A percentile compares a stretch with the other conserved stretches of the same genome.
These are phyloP conservation scores for Aureobasidium melanogenum DNA, from an alignment of 2,329 filamentous ascomycete genomes.

Conservation along the genomic window DNA sequence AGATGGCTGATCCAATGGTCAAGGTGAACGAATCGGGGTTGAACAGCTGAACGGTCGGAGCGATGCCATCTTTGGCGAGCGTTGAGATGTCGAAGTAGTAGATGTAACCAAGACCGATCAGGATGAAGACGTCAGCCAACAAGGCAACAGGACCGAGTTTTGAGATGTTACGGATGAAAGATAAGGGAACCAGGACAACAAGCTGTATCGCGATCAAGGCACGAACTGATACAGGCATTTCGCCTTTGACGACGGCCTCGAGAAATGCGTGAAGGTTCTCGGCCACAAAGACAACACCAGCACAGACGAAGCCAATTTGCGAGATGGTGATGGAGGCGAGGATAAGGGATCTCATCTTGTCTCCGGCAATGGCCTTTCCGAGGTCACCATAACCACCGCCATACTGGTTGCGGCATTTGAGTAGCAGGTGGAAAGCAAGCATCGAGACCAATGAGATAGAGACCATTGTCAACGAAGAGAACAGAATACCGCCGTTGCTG, in stretches of 20 bases:
- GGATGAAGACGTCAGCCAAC: conserved; percentile 62
- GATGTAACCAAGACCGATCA: conserved; percentile 63
- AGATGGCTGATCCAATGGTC: conserved; percentile 65
- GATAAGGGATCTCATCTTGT: conserved; percentile 55
- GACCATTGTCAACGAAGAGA: conserved; percentile 61
- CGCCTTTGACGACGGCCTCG: conserved; percentile 46
- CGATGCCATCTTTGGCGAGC: conserved; percentile 48
- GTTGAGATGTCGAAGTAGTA: conserved; percentile 59
- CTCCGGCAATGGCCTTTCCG: conserved; percentile 56
- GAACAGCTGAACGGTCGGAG: conserved; percentile 56
- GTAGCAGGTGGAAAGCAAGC: conserved; percentile 61
- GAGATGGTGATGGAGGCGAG: conserved; percentile 63
- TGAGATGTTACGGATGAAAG: conserved; percentile 65
- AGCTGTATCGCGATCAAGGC: conserved; percentile 59
- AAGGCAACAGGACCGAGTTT: conserved; percentile 62
- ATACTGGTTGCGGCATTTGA: conserved; percentile 55
- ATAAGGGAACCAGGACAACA: conserved; percentile 54
- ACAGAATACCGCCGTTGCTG: conserved; percentile 67
- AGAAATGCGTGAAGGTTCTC: conserved; percentile 64
- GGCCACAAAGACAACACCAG: conserved; percentile 68
- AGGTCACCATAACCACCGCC: conserved; percentile 69
- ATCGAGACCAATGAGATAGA: conserved; percentile 58
- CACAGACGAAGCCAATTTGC: conserved; percentile 69
- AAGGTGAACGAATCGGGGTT: conserved; percentile 61
- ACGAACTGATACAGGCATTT: conserved; percentile 44